Conservation (phyloP, 2,329 filamentous ascomycete species). For the Pseudocercospora fuligena region DNA sequence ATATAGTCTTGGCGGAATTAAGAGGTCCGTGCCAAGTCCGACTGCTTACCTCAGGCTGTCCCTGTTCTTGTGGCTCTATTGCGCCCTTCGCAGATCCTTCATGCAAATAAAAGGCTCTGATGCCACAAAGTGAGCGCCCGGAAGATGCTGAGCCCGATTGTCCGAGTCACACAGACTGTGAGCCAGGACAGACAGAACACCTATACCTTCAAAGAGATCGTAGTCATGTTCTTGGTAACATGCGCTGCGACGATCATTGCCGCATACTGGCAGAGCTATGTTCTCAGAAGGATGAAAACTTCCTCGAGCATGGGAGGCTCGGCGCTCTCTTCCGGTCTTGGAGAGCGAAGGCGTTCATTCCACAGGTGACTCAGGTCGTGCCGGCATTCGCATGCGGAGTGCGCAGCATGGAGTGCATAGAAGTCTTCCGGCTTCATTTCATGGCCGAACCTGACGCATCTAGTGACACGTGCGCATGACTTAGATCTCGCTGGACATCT, state of each 20-base stretch:
- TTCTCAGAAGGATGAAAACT: neutral
- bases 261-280: too few relatives aligned
- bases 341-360: too few relatives aligned
- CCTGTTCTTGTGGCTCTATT: neutral
- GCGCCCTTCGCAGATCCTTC: neutral
- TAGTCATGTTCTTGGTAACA: neutral
- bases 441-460: neutral
- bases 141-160: too few relatives aligned
- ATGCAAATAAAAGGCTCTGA: neutral
- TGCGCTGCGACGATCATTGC: neutral
- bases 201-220: neutral
- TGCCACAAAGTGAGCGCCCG: neutral
- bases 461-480: neutral
- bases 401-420: neutral
- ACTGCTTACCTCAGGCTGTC: neutral
- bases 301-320: neutral
- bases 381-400: neutral
- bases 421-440: too few relatives aligned
- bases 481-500: neutral
- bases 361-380: neutral
- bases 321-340: too few relatives aligned
- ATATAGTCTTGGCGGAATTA: neutral
- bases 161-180: too few relatives aligned
- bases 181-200: neutral
- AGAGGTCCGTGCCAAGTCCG: neutral